phyloP scores from a whole-genome alignment of 169 alveolate species.

The Cryptosporidium meleagridis region DNA sequence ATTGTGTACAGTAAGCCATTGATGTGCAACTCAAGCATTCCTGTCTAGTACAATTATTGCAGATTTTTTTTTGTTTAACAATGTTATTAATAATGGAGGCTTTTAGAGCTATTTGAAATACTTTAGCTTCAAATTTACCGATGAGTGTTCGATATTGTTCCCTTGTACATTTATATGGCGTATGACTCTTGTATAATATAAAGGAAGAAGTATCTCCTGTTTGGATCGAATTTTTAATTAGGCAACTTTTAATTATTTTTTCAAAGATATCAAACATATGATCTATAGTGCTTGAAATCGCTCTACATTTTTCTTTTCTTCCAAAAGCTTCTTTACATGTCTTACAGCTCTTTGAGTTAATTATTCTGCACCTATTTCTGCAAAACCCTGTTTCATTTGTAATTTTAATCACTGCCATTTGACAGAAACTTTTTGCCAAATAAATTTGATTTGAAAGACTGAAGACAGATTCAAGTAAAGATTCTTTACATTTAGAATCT shows the following conservation, averaged over 20 bases:
- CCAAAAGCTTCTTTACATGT: slow-evolving; percentile 12
- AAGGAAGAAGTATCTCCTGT: neutral
- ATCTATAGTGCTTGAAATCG: neutral
- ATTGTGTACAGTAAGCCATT: slow-evolving; percentile 24
- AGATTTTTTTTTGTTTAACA: neutral
- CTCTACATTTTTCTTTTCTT: slow-evolving; percentile 6
- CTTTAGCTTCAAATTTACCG: slow-evolving; percentile 34
- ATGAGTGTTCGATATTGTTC: neutral
- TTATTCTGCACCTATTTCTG: slow-evolving; percentile 24
- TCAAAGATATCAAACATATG: neutral
- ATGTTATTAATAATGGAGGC: neutral
- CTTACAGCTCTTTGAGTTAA: neutral
- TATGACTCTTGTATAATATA: neutral
- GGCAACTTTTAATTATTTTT: neutral
- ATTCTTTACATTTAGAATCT: neutral
- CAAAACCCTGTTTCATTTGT: slow-evolving; percentile 30
- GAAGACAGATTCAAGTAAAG: neutral
- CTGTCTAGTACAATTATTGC: neutral
- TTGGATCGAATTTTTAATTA: neutral
- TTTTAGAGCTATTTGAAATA: neutral
- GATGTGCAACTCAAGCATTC: slow-evolving; percentile 34
- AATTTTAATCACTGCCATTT: slow-evolving; percentile 6
- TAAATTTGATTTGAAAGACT: neutral
- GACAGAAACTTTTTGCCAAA: slow-evolving; percentile 4
- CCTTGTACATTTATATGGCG: slow-evolving; percentile 28